Conservation (phyloP, 345 rosid genomes). For the Carallia pectinifolia region DNA sequence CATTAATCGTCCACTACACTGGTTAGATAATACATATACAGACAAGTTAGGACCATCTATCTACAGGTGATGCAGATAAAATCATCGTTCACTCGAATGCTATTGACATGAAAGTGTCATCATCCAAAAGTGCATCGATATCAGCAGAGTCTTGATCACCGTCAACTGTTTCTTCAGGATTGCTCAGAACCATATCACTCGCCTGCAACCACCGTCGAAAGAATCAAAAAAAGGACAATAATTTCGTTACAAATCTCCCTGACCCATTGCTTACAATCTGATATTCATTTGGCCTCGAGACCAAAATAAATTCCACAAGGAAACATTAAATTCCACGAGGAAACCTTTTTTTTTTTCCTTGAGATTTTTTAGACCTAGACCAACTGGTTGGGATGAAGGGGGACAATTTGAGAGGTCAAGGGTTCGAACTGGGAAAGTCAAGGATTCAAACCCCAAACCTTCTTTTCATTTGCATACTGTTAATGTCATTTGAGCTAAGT, state of each 20-base stretch:
- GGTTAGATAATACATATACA: constrained; percentile 23
- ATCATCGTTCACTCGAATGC: constrained; percentile 45
- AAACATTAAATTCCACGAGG: too few relatives aligned
- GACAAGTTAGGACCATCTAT: constrained; percentile 23
- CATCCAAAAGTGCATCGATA: constrained; percentile 64
- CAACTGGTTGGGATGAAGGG: too few relatives aligned
- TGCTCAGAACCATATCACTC: constrained; percentile 36
- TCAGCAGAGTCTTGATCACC: constrained; percentile 50
- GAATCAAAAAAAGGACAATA: neutral
- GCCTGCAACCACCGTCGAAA: constrained; percentile 26
- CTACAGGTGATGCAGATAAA: constrained; percentile 23
- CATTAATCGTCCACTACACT: neutral
- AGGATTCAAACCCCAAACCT: too few relatives aligned
- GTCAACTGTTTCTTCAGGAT: constrained; percentile 31
- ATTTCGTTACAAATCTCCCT: neutral
- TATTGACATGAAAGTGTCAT: constrained; percentile 67
- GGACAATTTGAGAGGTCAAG: too few relatives aligned
- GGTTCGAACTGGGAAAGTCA: too few relatives aligned
- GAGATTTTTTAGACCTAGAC: too few relatives aligned
- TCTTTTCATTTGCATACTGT: too few relatives aligned
- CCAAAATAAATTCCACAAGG: too few relatives aligned
- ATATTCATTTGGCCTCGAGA: too few relatives aligned
- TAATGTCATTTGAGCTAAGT: too few relatives aligned
- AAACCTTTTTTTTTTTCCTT: too few relatives aligned
- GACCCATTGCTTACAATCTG: too few relatives aligned